Conservation (phyloP, 1,284 basidiomycete genomes). For the Melampsora allii-populina region DNA sequence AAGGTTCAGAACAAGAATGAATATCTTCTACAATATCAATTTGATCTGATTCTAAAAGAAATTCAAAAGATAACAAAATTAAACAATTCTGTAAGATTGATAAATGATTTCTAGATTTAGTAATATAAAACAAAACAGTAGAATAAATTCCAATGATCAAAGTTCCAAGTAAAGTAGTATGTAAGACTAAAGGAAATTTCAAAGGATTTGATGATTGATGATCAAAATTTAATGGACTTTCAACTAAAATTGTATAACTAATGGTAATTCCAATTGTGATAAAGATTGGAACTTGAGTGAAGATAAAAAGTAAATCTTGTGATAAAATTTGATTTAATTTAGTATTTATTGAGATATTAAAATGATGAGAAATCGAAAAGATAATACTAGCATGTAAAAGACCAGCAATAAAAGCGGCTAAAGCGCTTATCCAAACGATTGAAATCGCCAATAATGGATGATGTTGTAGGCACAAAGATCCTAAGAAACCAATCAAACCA, state of each 20-base stretch:
- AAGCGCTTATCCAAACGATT: slow-evolving; percentile 14
- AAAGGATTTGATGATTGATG: background rate
- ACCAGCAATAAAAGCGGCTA: slow-evolving; percentile 24
- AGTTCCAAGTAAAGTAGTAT: slow-evolving; percentile 24
- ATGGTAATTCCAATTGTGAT: slow-evolving; percentile 17
- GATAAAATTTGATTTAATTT: background rate
- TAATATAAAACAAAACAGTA: slow-evolving; percentile 10
- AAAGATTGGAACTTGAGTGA: slow-evolving; percentile 30
- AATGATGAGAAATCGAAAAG: background rate
- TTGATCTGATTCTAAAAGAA: background rate
- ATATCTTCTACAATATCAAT: background rate
- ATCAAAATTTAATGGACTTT: background rate
- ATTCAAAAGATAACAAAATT: background rate
- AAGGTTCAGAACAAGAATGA: background rate
- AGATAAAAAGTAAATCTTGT: background rate
- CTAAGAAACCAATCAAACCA: slow-evolving; percentile 34
- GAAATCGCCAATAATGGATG: background rate
- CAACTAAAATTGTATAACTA: slow-evolving; percentile 17
- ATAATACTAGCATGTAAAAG: slow-evolving; percentile 38
- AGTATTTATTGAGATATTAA: background rate
- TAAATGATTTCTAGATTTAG: slow-evolving; percentile 25
- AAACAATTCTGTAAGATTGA: slow-evolving; percentile 32
- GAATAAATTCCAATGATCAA: slow-evolving; percentile 18
- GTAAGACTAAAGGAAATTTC: slow-evolving; percentile 4
- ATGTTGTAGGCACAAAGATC: slow-evolving; percentile 23